phyloP scores from a whole-genome alignment of 2,329 filamentous ascomycete genomes.

The Aspergillus sp. region DNA sequence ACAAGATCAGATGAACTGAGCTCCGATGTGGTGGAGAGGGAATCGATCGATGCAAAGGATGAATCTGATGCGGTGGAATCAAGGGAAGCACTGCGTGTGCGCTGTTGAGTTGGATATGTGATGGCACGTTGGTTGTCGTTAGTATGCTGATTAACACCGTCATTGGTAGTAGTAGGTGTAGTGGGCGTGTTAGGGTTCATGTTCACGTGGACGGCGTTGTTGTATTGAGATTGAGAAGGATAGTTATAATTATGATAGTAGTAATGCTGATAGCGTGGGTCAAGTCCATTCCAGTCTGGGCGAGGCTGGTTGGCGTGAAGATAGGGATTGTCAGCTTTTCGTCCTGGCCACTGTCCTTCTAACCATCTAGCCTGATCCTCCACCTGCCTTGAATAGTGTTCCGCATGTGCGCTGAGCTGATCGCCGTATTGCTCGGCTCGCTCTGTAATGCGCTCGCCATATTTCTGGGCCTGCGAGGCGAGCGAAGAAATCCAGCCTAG shows the following conservation, averaged over 20 bases:
- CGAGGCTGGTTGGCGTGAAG: constrained; percentile 4
- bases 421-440: constrained; percentile 28
- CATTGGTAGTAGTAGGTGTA: neutral
- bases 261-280: constrained; percentile 9
- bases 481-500: constrained; percentile 28
- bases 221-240: neutral
- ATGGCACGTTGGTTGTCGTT: constrained; percentile 1
- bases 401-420: constrained; percentile 26
- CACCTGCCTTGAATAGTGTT: constrained; percentile 29
- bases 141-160: neutral
- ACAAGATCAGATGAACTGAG: constrained; percentile 28
- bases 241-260: constrained; percentile 6
- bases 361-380: constrained; percentile 34
- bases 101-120: constrained; percentile 4
- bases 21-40: constrained; percentile 30
- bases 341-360: constrained; percentile 27
- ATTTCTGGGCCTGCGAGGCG: constrained; percentile 31
- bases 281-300: neutral
- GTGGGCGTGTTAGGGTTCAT: neutral
- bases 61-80: constrained; percentile 25
- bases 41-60: constrained; percentile 31
- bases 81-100: constrained; percentile 21
- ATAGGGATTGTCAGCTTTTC: constrained; percentile 17
- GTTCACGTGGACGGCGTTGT: neutral
- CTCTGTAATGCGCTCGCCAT: constrained; percentile 30